Conservation (phyloP, 2,329 filamentous ascomycete genomes). For the Niveomyces coronatus region DNA sequence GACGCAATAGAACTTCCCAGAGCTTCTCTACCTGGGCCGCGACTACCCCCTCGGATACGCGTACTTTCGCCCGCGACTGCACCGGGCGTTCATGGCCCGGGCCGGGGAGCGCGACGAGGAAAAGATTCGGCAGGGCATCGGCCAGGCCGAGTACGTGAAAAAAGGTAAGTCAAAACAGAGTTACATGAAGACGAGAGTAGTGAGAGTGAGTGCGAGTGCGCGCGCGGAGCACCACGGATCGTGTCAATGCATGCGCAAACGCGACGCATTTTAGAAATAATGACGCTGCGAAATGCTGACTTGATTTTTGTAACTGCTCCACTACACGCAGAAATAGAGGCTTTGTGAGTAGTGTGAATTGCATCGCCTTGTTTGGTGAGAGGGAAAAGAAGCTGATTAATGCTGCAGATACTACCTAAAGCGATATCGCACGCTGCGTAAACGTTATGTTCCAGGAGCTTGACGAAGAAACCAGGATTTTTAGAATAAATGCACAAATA, state of each 20-base stretch:
- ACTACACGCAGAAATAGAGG: constrained; percentile 67
- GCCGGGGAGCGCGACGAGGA: constrained; percentile 58
- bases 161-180: constrained; percentile 54
- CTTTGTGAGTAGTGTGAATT: constrained; percentile 55
- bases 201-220: not conserved
- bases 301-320: too few species aligned
- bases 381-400: not conserved
- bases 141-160: constrained; percentile 76
- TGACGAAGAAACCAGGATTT: not conserved
- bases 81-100: constrained; percentile 76
- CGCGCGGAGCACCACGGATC: too few species aligned
- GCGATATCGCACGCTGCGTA: constrained; percentile 73
- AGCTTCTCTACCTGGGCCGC: constrained; percentile 72
- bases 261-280: too few species aligned
- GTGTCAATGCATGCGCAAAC: too few species aligned
- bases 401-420: constrained; percentile 73
- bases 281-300: too few species aligned
- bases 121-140: constrained; percentile 66
- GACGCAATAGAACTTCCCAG: constrained; percentile 39
- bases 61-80: constrained; percentile 73
- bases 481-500: not conserved
- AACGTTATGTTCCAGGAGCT: constrained; percentile 54
- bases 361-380: not conserved
- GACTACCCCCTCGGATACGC: constrained; percentile 76
- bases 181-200: not conserved